Conservation (phyloP, 2,329 filamentous ascomycete species). For the Penicillium sp. region DNA sequence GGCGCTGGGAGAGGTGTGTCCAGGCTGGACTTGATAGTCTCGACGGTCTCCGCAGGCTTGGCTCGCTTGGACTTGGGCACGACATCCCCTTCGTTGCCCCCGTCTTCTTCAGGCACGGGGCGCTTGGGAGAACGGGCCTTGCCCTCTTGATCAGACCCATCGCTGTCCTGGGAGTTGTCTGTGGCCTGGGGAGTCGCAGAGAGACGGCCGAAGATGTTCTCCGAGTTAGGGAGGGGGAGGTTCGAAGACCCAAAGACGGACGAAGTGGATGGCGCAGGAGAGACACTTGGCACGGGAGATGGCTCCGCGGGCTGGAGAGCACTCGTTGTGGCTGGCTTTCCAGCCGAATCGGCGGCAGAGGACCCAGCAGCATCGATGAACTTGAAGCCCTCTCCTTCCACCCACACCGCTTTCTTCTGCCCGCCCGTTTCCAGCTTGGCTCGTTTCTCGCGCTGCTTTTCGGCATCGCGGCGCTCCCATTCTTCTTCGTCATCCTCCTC, state of each 20-base stretch:
- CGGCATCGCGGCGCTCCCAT: constrained; percentile 48
- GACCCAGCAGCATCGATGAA: constrained; percentile 29
- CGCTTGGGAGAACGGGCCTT: constrained; percentile 22
- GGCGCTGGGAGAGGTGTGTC: constrained; percentile 16
- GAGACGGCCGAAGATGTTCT: constrained; percentile 40
- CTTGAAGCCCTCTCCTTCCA: constrained; percentile 35
- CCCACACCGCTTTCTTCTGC: constrained; percentile 32
- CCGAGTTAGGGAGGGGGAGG: constrained; percentile 28
- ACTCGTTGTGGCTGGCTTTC: background rate
- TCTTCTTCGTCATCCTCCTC: constrained; percentile 52
- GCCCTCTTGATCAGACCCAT: constrained; percentile 18
- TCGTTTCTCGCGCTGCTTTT: constrained; percentile 47
- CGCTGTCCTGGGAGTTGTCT: constrained; percentile 27
- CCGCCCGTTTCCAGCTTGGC: constrained; percentile 40
- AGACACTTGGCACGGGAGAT: constrained; percentile 4
- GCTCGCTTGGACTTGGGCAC: constrained; percentile 18
- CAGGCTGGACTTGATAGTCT: constrained; percentile 14
- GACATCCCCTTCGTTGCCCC: constrained; percentile 24
- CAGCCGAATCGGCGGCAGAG: constrained; percentile 8
- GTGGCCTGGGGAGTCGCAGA: constrained; percentile 30
- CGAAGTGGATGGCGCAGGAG: constrained; percentile 13
- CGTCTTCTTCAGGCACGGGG: constrained; percentile 16
- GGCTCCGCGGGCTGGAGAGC: constrained; percentile 2
- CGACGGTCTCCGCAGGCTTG: constrained; percentile 17
- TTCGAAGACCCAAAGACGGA: constrained; percentile 33